Base-by-base conservation (phyloP, 768 basidiomycete genomes). In the Mycena alexandri region DNA sequence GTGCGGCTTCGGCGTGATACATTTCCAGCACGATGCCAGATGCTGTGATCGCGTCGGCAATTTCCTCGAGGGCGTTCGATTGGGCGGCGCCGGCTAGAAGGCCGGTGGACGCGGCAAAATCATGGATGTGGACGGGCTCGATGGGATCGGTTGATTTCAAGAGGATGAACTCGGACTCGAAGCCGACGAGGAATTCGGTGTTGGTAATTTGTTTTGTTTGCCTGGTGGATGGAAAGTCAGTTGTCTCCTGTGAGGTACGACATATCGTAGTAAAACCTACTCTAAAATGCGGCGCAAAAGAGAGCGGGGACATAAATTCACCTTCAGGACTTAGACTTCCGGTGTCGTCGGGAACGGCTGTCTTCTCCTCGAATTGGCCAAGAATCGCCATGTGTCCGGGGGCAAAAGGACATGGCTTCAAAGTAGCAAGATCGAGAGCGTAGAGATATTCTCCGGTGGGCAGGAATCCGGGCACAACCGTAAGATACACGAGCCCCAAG, bases 291-390 rank as follows among this genome's bases (percentile, higher is more conserved):
- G 80, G 24, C 75, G 73, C 46, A 93, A 75, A 29, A 86, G 77
- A 0, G 85, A 82, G 38, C 92, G 85, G 1, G 92, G 90, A 63
- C 92, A 93, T 9, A 85, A 61, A n/a, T 84, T 79, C 0, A 86
- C 83, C 16, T 83, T 75, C 19, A 87, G n/a, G 66, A 1, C 83
- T 78, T 0, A 72, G 74, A 25, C 61, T 67, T 1, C 80, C 80
- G 7, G 69, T 75, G 2, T 75, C 66, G 14, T 78, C 79, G 5
- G 72, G 74, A 43, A 81, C 68, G 1, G 87, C 82, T 0, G 71
- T 70, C 68, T 89, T 89, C 72, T 90, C 86, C 71, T 92, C 81
- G 74, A 92, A 91, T 81, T 84, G 88, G 9, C 93, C 93, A 78
- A 91, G 81, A 25, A 93, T 79, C 59, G 79, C 85, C 7, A 84